A percentile compares a stretch with the other conserved stretches of the same genome.
Conservation (phyloP, 495 filamentous ascomycete species). For the Choiromyces venosus region DNA sequence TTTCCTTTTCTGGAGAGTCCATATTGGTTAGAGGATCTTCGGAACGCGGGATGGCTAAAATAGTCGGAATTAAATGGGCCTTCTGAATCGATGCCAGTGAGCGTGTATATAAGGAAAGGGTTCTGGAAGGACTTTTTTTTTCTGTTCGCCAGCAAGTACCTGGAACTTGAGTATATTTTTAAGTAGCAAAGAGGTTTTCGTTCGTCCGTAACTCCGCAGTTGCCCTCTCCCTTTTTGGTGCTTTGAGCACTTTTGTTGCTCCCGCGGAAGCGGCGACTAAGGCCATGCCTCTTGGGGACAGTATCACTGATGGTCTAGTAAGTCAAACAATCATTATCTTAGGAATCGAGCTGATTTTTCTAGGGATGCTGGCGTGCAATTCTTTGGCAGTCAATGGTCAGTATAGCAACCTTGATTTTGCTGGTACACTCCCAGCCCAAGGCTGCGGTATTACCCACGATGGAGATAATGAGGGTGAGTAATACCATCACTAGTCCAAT, state of each 20-base stretch:
- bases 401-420: constrained; percentile 44
- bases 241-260: constrained; percentile 14
- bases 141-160: neutral
- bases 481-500: too few relatives aligned
- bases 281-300: constrained; percentile 47
- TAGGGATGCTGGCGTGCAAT: constrained; percentile 47
- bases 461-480: constrained; percentile 48
- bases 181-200: neutral
- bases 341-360: neutral
- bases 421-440: constrained; percentile 43
- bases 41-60: too few relatives aligned
- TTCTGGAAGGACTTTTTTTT: neutral
- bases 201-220: constrained; percentile 17
- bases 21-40: too few relatives aligned
- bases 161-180: neutral
- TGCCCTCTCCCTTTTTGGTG: constrained; percentile 12
- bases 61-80: neutral
- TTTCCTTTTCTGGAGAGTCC: too few relatives aligned
- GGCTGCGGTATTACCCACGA: constrained; percentile 48
- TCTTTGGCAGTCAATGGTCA: constrained; percentile 43
- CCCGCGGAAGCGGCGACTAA: constrained; percentile 30
- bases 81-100: neutral
- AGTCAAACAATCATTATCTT: neutral
- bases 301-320: constrained; percentile 45
- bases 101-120: neutral